A percentile compares a stretch with the other conserved stretches of the same genome.
Evolutionary conservation across 177 flowering plant genomes (phyloP).

Genomic region (Vitis hybrid): DNA sequence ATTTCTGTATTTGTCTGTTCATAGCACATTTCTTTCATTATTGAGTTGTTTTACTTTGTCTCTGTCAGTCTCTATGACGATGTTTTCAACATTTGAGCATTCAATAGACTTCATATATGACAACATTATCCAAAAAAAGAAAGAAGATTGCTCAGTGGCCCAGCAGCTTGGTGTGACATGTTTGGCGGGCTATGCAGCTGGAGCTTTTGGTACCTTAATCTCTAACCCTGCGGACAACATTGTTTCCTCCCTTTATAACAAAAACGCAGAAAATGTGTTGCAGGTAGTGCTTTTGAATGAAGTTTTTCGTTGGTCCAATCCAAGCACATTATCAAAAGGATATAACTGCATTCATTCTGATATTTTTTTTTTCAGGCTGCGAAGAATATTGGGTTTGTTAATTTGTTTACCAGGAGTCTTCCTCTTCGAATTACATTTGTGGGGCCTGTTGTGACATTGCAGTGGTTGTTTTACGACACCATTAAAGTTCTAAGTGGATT

Average conservation of each 20-base stretch:
- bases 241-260: conserved; percentile 73
- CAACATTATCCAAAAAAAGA: conserved; percentile 53
- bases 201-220: conserved; percentile 70
- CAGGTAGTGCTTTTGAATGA: conserved; percentile 40
- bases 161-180: conserved; percentile 90
- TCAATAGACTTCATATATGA: conserved; percentile 65
- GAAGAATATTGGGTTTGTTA: conserved; percentile 63
- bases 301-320: neutral
- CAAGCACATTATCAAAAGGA: too few relatives aligned
- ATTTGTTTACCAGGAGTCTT: conserved; percentile 89
- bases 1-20: too few relatives aligned
- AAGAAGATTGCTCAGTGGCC: conserved; percentile 74
- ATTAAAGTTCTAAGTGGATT: conserved; percentile 77
- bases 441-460: conserved; percentile 83
- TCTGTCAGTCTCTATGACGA: conserved; percentile 76
- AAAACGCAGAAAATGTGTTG: conserved; percentile 47
- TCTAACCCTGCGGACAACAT: conserved; percentile 91
- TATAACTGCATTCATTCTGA: neutral
- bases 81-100: conserved; percentile 96
- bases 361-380: conserved; percentile 40
- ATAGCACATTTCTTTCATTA: neutral
- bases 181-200: conserved; percentile 86
- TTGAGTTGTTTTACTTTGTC: neutral
- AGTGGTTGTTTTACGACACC: conserved; percentile 86
- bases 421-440: conserved; percentile 68